These are phyloP conservation scores for Candida railenensis DNA, from an alignment of 805 yeast genomes.

Conservation along the genomic window DNA sequence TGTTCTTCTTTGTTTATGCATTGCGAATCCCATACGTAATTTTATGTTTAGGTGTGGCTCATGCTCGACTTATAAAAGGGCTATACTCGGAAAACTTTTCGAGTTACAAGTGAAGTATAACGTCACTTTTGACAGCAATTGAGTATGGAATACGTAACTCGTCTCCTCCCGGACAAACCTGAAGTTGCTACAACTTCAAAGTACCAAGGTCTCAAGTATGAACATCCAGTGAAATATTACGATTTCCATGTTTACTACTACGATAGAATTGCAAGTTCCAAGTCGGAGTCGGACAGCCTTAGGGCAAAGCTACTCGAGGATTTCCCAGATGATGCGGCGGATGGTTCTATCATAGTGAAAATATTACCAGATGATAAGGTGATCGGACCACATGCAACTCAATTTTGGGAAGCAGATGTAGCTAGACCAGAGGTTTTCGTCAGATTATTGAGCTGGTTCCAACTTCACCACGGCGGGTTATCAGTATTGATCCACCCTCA, in stretches of 20 bases:
- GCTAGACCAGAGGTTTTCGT: conserved; percentile 27
- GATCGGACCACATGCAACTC: conserved; percentile 32
- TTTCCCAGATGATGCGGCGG: conserved; percentile 20
- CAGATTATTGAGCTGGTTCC: conserved; percentile 28
- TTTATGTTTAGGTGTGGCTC: no score
- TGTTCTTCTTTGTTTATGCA: no score
- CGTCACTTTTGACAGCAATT: neutral
- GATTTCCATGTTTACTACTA: conserved; percentile 33
- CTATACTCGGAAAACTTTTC: neutral
- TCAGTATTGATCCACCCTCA: conserved; percentile 35
- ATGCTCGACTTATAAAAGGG: no score
- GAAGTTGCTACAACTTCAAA: conserved; percentile 17
- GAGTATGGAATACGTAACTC: conserved; percentile 28
- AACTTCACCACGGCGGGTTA: conserved; percentile 26
- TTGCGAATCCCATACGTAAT: no score
- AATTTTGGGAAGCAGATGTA: conserved; percentile 37
- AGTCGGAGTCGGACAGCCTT: conserved; percentile 20
- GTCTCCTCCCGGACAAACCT: conserved; percentile 15
- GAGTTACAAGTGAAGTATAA: neutral
- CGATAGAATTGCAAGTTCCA: conserved; percentile 16
- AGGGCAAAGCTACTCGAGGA: conserved; percentile 19
- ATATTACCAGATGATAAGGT: conserved; percentile 22
- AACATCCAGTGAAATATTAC: conserved; percentile 26
- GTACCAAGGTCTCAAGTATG: conserved; percentile 16
- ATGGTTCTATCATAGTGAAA: conserved; percentile 30